Evolutionary conservation across 2,329 filamentous ascomycete genomes (phyloP).

Genomic region (Periconia digitata): DNA sequence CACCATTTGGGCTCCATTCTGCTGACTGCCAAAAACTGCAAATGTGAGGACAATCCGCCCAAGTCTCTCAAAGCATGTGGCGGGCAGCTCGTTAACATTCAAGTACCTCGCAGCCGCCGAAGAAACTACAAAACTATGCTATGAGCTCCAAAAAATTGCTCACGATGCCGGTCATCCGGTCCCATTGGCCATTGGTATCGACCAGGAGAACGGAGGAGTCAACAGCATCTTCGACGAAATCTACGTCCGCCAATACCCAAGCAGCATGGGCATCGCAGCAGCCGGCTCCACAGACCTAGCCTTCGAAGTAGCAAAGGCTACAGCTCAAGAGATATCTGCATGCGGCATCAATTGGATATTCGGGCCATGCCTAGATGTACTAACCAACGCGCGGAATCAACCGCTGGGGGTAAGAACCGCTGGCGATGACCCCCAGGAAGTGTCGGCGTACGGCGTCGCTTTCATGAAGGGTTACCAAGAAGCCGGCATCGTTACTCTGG

Average conservation of each 20-base stretch:
- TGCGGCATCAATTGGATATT: conserved; percentile 96
- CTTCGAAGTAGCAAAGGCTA: conserved; percentile 89
- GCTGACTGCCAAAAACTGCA: conserved; percentile 80
- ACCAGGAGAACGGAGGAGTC: conserved; percentile 97
- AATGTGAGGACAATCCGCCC: conserved; percentile 63
- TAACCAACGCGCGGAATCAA: conserved; percentile 90
- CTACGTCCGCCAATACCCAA: conserved; percentile 94
- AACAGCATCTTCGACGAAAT: conserved; percentile 96
- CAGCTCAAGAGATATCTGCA: conserved; percentile 86
- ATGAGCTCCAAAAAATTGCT: conserved; percentile 90
- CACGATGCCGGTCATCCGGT: conserved; percentile 87
- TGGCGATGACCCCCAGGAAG: conserved; percentile 92
- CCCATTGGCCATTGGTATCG: conserved; percentile 84
- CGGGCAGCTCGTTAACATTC: conserved; percentile 15
- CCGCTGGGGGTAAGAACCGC: conserved; percentile 86
- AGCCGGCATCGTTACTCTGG: conserved; percentile 83
- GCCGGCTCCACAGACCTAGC: conserved; percentile 82
- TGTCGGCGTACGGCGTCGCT: conserved; percentile 87
- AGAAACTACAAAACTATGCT: conserved; percentile 82
- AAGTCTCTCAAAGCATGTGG: conserved; percentile 10
- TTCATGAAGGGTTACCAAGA: conserved; percentile 92
- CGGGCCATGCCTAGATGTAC: conserved; percentile 87
- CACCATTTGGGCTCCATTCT: conserved; percentile 88
- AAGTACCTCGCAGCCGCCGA: conserved; percentile 69
- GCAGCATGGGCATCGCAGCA: conserved; percentile 94